phyloP scores from a whole-genome alignment of 305 asterid species.

The Fraxinus floribunda region DNA sequence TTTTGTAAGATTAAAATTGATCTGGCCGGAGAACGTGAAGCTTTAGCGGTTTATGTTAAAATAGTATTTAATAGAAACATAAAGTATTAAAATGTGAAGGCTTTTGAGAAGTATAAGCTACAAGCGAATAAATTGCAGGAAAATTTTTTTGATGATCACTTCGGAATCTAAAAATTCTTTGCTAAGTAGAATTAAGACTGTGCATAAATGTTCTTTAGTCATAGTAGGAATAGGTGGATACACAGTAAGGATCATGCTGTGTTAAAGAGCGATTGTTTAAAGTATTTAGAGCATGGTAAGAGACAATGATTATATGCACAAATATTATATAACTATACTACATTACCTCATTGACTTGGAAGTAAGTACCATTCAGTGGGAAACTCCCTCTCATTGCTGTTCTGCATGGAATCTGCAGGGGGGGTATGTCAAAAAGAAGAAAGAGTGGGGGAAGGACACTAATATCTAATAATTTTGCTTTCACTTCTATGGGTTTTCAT shows the following conservation, averaged over 20 bases:
- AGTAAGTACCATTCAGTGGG: constrained; percentile 92
- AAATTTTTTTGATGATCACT: not conserved
- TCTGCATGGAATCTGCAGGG: constrained; percentile 75
- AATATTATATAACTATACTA: not conserved
- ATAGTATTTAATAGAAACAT: not conserved
- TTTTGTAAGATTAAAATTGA: not conserved
- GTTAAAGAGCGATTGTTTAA: not conserved
- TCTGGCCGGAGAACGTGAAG: not conserved
- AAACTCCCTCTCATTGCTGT: constrained; percentile 94
- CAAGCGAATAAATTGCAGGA: not conserved
- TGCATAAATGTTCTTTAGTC: not conserved
- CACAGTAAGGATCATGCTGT: not conserved
- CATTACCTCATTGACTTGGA: constrained; percentile 89
- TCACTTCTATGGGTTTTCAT: constrained; percentile 1
- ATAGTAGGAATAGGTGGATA: not conserved
- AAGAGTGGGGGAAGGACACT: not conserved
- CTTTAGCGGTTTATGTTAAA: not conserved
- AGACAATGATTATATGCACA: not conserved
- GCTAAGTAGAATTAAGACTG: not conserved
- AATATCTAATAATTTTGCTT: constrained; percentile 4
- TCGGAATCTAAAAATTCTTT: not conserved
- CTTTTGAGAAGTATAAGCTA: not conserved
- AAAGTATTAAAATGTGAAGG: not conserved
- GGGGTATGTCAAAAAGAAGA: constrained; percentile 18
- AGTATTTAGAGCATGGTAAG: not conserved